These are phyloP conservation scores for Penicillium sp. DNA, from an alignment of 2,329 filamentous ascomycete species.

Conservation along the genomic window DNA sequence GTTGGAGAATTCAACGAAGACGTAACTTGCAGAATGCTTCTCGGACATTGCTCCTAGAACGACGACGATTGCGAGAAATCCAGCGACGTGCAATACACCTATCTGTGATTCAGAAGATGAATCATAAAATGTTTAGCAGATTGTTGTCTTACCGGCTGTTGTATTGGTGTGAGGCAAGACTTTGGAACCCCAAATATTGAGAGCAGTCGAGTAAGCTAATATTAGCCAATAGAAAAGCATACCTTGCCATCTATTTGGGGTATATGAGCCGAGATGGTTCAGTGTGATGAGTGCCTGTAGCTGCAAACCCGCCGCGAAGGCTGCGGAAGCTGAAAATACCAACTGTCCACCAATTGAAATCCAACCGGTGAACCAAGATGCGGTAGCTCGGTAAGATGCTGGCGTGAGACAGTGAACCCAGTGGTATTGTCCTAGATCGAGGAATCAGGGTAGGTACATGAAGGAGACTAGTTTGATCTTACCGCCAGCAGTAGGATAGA, in stretches of 20 bases:
- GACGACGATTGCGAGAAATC: constrained; percentile 13
- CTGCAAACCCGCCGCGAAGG: constrained; percentile 48
- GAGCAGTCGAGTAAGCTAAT: constrained; percentile 29
- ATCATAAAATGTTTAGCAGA: background rate
- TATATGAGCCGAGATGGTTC: constrained; percentile 40
- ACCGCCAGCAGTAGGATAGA: constrained; percentile 29
- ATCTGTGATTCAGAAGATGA: background rate
- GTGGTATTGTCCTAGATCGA: constrained; percentile 44
- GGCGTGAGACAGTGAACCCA: constrained; percentile 46
- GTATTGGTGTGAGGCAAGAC: constrained; percentile 25
- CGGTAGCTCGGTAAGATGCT: constrained; percentile 31
- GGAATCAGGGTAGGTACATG: too few relatives aligned
- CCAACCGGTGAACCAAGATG: constrained; percentile 47
- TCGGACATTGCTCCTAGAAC: constrained; percentile 17
- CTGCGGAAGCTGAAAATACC: constrained; percentile 49
- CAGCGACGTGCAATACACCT: constrained; percentile 19
- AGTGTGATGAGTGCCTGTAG: constrained; percentile 46
- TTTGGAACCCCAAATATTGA: constrained; percentile 44
- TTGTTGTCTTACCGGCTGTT: constrained; percentile 11
- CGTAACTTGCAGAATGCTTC: constrained; percentile 16
- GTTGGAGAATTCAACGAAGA: constrained; percentile 20
- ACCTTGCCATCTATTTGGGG: constrained; percentile 38
- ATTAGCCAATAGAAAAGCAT: constrained; percentile 49
- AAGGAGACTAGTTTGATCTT: background rate
- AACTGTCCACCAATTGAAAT: constrained; percentile 50